These are phyloP conservation scores for Xylariaceae sp. DNA, from an alignment of 2,329 filamentous ascomycete species.

Conservation along the genomic window DNA sequence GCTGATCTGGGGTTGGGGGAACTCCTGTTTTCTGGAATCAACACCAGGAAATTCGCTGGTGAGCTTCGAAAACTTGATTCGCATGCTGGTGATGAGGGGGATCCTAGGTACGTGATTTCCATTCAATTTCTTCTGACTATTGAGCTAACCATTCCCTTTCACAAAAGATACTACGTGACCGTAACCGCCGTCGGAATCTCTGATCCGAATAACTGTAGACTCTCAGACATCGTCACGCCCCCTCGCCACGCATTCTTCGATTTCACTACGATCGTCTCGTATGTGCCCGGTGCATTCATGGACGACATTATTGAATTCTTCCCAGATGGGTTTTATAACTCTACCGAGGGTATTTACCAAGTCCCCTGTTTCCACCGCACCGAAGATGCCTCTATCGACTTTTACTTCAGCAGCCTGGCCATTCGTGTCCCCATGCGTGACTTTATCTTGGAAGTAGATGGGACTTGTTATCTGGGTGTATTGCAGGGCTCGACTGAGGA, in stretches of 20 bases:
- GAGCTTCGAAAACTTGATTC: constrained; percentile 11
- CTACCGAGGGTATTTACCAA: constrained; percentile 9
- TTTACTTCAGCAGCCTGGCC: constrained; percentile 12
- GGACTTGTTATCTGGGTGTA: constrained; percentile 14
- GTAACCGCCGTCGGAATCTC: constrained; percentile 14
- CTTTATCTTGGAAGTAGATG: constrained; percentile 16
- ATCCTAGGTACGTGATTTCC: constrained; percentile 15
- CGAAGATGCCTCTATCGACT: constrained; percentile 17
- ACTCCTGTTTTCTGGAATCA: constrained; percentile 19
- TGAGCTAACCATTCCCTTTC: neutral
- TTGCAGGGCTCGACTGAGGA: neutral
- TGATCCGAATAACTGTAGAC: constrained; percentile 13
- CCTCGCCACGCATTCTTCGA: constrained; percentile 13
- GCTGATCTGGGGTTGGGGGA: constrained; percentile 14
- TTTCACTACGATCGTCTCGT: constrained; percentile 10
- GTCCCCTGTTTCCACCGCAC: constrained; percentile 16
- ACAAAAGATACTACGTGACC: constrained; percentile 14
- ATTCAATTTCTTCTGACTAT: neutral
- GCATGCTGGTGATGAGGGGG: neutral
- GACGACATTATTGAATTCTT: constrained; percentile 7
- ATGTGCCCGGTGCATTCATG: constrained; percentile 11
- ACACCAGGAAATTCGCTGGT: constrained; percentile 18
- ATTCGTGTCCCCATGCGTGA: constrained; percentile 18
- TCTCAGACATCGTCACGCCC: neutral
- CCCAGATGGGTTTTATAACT: constrained; percentile 9